These are phyloP conservation scores for Melampsora larici-populina DNA, from an alignment of 1,284 basidiomycete genomes.

Conservation along the genomic window DNA sequence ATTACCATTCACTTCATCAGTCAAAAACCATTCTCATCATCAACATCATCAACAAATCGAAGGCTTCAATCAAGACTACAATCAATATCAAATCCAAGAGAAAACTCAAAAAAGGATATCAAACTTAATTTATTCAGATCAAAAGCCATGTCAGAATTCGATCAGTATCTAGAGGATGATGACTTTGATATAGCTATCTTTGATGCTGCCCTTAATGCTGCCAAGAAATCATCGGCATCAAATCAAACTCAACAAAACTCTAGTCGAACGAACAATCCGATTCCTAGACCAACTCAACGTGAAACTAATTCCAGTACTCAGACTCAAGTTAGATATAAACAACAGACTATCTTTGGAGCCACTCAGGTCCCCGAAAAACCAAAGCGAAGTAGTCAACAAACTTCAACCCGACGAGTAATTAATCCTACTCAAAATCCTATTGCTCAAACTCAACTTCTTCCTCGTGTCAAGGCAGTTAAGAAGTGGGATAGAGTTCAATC, in stretches of 20 bases:
- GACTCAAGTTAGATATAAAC: conserved; percentile 14
- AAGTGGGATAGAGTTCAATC: conserved; percentile 18
- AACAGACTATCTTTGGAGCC: conserved; percentile 32
- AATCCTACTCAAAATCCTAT: background rate
- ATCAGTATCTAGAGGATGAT: conserved; percentile 30
- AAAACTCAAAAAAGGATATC: no score
- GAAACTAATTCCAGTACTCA: background rate
- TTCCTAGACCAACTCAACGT: background rate
- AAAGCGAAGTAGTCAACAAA: background rate
- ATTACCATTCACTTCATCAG: no score
- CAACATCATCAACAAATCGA: no score
- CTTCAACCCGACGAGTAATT: background rate
- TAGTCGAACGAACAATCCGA: background rate
- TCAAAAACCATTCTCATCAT: no score
- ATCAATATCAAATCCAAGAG: no score
- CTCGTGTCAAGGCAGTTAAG: conserved; percentile 24
- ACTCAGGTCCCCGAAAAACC: conserved; percentile 21
- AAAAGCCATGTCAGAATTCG: conserved; percentile 34
- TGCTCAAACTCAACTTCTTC: conserved; percentile 11
- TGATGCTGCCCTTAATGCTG: conserved; percentile 11
- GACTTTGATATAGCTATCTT: conserved; percentile 33
- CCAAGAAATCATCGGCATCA: background rate
- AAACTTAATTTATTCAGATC: no score
- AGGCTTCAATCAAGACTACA: no score
- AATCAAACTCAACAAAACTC: background rate